Evolutionary conservation across 2,329 filamentous ascomycete species (phyloP), one percentile per base, ranked within the genome.

Genomic region (Tolypocladium cylindrosporum): DNA sequence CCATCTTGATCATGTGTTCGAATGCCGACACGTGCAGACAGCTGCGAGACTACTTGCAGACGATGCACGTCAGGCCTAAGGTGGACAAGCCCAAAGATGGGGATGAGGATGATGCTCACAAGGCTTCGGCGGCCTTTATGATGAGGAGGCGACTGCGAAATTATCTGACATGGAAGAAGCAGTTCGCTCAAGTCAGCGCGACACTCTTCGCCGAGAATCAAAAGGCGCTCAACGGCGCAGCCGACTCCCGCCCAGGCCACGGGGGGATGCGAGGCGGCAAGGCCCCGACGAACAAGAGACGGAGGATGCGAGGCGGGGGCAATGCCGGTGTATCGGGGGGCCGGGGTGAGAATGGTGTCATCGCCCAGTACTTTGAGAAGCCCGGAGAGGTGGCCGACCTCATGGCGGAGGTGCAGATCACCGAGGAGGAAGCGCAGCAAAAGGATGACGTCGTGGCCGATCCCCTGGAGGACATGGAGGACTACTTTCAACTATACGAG

Each of bases 1-100:
- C 90, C 2, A 91, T 96, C 55, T 76, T 99, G 40, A 90, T 99
- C 69, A 97, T 99, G 94, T 97, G 93, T 68, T 87, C 88, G 34
- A 93, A 96, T 66, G 85, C 89, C 58, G 85, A 86, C 58, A 96
- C 91, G 10, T 96, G 90, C 67, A 83, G 88, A 16, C 94, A 99
- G 66, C 77, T 99, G 48, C 85, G 91, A 62, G 93, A 97, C 69
- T 97, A 93, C 69, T 76, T 99, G 24, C 89, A 96, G 69, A 91
- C 85, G 8, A 97, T 96, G 91, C 85, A 95, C 67, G 81, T 92
- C 36, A 84, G 82, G 57, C 79, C 85, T 56, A 80, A 71, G 66
- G 69, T 67, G 51, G 77, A 81, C 55, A 72, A 74, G 43, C 55
- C 57, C 19, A 55, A 41, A 2, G 63, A 77, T 7, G 71, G 73